Conservation (phyloP, 163 green algal species). For the Coccomyxa subellipsoidea region DNA sequence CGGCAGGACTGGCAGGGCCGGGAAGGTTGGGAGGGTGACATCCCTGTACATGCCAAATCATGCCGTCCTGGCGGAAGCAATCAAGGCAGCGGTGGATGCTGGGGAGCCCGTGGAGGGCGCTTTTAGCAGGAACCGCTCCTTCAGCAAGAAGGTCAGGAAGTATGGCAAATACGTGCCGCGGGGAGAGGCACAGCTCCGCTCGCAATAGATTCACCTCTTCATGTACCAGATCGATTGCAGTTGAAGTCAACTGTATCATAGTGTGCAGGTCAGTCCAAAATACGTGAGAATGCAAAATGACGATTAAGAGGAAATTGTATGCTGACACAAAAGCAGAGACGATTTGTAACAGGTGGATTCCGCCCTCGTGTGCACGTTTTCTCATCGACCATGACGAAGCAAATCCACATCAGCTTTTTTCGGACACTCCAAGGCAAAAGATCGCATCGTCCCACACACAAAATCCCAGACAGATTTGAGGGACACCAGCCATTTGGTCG, state of each 20-base stretch:
- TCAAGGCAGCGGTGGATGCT: conserved; percentile 61
- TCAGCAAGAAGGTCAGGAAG: conserved; percentile 87
- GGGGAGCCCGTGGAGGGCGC: conserved; percentile 78
- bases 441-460: not conserved
- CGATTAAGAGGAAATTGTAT: too few relatives aligned
- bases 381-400: not conserved
- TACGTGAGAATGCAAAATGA: too few relatives aligned
- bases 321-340: too few relatives aligned
- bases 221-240: too few relatives aligned
- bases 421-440: not conserved
- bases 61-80: conserved; percentile 68
- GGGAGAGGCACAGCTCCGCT: conserved; percentile 25
- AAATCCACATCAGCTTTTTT: not conserved
- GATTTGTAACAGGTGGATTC: too few relatives aligned
- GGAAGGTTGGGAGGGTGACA: conserved; percentile 60
- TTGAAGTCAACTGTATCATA: too few relatives aligned
- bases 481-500: not conserved
- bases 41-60: conserved; percentile 61
- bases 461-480: too few relatives aligned
- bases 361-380: too few relatives aligned
- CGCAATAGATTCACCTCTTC: too few relatives aligned
- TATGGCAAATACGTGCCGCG: conserved; percentile 82
- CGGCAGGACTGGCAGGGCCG: conserved; percentile 55
- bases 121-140: conserved; percentile 93
- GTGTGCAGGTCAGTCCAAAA: too few relatives aligned